Conservation (phyloP, 2,329 filamentous ascomycete genomes). For the Fusarium odoratissimum region DNA sequence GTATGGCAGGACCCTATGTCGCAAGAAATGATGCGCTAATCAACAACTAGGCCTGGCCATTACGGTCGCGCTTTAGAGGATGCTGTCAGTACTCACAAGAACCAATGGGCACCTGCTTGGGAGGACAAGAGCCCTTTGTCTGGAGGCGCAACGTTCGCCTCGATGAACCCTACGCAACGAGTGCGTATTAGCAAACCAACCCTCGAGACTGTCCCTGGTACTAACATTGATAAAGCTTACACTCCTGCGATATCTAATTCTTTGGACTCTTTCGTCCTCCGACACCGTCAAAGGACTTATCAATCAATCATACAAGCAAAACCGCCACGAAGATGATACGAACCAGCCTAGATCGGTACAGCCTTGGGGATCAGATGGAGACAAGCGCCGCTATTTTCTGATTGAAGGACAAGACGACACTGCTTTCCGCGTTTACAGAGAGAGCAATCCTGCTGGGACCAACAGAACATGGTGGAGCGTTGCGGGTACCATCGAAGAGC, state of each 20-base stretch:
- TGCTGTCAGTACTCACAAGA: constrained; percentile 84
- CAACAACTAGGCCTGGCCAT: constrained; percentile 79
- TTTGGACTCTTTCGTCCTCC: constrained; percentile 92
- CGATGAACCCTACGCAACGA: constrained; percentile 83
- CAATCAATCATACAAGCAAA: constrained; percentile 88
- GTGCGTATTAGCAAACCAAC: constrained; percentile 61
- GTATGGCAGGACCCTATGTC: constrained; percentile 65
- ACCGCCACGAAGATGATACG: constrained; percentile 79
- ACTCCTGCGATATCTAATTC: constrained; percentile 82
- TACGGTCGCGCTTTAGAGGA: constrained; percentile 95
- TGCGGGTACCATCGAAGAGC: constrained; percentile 89
- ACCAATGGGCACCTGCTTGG: constrained; percentile 91
- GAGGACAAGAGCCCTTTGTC: constrained; percentile 83
- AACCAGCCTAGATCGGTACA: constrained; percentile 93
- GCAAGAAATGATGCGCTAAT: constrained; percentile 23
- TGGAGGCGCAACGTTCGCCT: constrained; percentile 82
- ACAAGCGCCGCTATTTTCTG: constrained; percentile 93
- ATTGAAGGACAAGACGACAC: constrained; percentile 96
- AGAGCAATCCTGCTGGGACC: constrained; percentile 84
- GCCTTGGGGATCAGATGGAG: constrained; percentile 88
- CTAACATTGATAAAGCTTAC: constrained; percentile 69
- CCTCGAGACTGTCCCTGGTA: constrained; percentile 2
- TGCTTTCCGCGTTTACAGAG: constrained; percentile 90
- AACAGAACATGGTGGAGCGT: constrained; percentile 91
- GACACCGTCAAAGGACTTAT: constrained; percentile 84